phyloP scores from a whole-genome alignment of 2,329 filamentous ascomycete species.

The Verticillium alfalfae region DNA sequence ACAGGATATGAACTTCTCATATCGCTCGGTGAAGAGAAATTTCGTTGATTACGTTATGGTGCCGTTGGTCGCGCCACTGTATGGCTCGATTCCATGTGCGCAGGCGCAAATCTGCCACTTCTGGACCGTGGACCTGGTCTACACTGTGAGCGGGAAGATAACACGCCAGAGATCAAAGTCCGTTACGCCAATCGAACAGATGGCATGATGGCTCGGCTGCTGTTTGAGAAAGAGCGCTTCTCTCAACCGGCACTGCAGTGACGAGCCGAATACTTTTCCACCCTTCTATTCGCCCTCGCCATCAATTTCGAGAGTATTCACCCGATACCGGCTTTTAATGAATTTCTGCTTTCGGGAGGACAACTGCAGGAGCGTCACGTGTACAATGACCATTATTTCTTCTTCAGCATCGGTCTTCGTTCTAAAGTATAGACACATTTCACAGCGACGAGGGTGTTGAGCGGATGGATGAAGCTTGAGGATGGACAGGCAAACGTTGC shows the following conservation, averaged over 20 bases:
- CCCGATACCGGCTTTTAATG: conserved; percentile 10
- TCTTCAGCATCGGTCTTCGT: conserved; percentile 41
- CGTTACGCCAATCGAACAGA: conserved; percentile 29
- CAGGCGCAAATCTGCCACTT: conserved; percentile 66
- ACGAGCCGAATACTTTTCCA: background rate
- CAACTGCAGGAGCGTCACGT: conserved; percentile 18
- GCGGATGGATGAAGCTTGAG: too few relatives aligned
- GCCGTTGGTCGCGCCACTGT: conserved; percentile 62
- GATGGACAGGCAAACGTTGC: too few relatives aligned
- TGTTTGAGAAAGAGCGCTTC: conserved; percentile 11
- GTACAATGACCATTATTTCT: conserved; percentile 43
- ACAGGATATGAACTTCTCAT: conserved; percentile 61
- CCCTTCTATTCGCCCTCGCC: background rate
- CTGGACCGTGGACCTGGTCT: conserved; percentile 64
- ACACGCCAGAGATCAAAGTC: conserved; percentile 44
- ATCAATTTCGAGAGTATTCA: background rate
- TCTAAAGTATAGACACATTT: conserved; percentile 30
- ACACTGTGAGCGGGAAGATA: conserved; percentile 67
- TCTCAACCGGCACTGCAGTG: background rate
- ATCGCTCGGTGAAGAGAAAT: conserved; percentile 49
- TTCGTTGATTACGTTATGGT: conserved; percentile 59
- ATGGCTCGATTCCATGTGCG: conserved; percentile 60
- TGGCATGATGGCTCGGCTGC: conserved; percentile 31
- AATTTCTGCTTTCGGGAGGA: background rate
- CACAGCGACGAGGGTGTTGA: background rate